A percentile compares a stretch with the other conserved stretches of the same genome.
phyloP scores from a whole-genome alignment of 2,329 filamentous ascomycete genomes.

The Alternaria sp. region DNA sequence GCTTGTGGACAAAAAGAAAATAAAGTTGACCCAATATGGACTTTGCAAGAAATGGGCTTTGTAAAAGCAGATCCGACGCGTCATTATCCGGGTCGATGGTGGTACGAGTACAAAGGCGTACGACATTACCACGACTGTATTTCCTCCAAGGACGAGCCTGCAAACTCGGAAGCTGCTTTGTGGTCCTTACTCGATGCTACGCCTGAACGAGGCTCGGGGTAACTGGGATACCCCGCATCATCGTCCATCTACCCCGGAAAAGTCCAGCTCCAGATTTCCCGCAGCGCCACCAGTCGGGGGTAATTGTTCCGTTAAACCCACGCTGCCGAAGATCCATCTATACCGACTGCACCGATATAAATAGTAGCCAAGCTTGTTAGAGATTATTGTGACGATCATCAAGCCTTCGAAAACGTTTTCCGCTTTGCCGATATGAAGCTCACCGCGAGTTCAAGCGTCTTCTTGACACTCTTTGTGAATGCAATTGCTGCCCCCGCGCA shows the following conservation, averaged over 20 bases:
- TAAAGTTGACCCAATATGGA: not conserved
- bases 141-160: not conserved
- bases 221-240: constrained; percentile 1
- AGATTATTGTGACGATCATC: not conserved
- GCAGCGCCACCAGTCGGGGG: not conserved
- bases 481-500: constrained; percentile 8
- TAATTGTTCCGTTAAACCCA: constrained; percentile 6
- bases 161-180: not conserved
- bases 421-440: constrained; percentile 17
- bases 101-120: not conserved
- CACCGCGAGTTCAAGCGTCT: not conserved
- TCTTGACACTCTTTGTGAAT: not conserved
- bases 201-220: not conserved
- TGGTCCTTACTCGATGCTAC: not conserved
- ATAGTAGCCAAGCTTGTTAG: not conserved
- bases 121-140: not conserved
- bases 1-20: not conserved
- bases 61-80: not conserved
- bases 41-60: not conserved
- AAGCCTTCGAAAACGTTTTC: not conserved
- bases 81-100: not conserved
- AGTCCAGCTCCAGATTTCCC: not conserved
- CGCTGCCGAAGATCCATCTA: not conserved
- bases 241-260: not conserved
- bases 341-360: not conserved